Base-by-base conservation (phyloP, 192 early-diverging fungal species). In the Podochytrium sp. region DNA sequence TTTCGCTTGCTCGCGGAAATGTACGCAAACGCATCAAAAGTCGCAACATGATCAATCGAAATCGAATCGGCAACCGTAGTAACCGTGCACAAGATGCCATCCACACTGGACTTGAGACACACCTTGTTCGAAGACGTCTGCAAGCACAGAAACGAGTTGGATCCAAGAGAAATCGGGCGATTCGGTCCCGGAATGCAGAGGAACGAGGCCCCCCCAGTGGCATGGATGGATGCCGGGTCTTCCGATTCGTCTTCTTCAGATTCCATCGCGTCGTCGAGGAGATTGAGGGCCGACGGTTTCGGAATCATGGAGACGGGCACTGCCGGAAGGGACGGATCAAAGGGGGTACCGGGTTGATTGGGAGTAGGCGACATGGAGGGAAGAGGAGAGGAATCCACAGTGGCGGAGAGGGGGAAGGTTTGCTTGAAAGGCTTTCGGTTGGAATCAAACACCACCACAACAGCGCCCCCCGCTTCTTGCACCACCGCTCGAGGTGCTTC, bases 31-130 rank as follows among this genome's bases (percentile, higher is more conserved):
- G 64, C 64, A 29, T 66, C 64, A 42, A 66, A 30, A 10, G 40
- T 66, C 40, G 40, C 5, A 10, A 49, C 64, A 66, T 66, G 64
- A 12, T 12, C 47, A 3, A 66, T 23, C 7, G 10, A 10, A 0
- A 25, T 7, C 25, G 1, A 0, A 7, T 25, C 52, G 20, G 7
- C 30, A 7, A 6, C 12, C 0, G 52, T 55, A 6, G 7, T 29
- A 14, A 66, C 5, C 29, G 12, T 25, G 42, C 43, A 66, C 18
- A 66, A 18, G 20, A 66, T 50, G 40, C 64, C 64, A 49, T 66
- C 64, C 42, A 66, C 64, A 47, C n/a, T 43, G 5, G 64, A 66
- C 27, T 66, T 66, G 0, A 66, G 64, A 29, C 64, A 66, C 7
- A 62, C 32, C 20, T 18, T 34, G 18, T 7, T 16, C 12, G 33